phyloP scores from a whole-genome alignment of 164 flowering plant genomes.

The Liriodendron chinense region DNA sequence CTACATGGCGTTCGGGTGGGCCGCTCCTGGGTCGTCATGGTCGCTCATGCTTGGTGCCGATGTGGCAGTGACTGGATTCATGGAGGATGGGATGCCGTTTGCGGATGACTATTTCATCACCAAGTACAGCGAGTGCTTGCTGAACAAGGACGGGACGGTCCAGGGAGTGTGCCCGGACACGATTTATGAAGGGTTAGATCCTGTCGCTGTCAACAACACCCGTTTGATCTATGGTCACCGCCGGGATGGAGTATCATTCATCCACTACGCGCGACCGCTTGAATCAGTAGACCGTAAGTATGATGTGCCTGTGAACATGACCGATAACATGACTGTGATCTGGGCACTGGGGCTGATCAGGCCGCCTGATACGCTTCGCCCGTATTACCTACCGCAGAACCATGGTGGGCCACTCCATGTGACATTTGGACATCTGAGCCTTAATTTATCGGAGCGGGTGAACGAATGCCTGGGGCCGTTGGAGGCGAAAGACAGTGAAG shows the following conservation, averaged over 20 bases:
- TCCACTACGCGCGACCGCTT: conserved; percentile 66
- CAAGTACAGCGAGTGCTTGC: conserved; percentile 67
- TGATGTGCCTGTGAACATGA: conserved; percentile 52
- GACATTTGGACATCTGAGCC: conserved; percentile 55
- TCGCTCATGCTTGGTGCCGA: conserved; percentile 71
- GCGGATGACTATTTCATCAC: conserved; percentile 85
- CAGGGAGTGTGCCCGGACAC: conserved; percentile 92
- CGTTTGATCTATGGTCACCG: conserved; percentile 80
- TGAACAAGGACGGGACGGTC: conserved; percentile 55
- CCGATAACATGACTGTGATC: conserved; percentile 64
- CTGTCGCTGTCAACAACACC: conserved; percentile 62
- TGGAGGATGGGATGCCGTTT: conserved; percentile 76
- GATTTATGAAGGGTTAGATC: conserved; percentile 51
- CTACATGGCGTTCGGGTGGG: conserved; percentile 98
- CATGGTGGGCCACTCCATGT: conserved; percentile 60
- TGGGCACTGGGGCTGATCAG: conserved; percentile 93
- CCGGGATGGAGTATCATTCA: conserved; percentile 84
- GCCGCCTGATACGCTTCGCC: conserved; percentile 78
- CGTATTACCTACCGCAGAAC: conserved; percentile 83
- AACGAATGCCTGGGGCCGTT: conserved; percentile 89
- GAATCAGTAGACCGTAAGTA: conserved; percentile 55
- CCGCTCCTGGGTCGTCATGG: conserved; percentile 40
- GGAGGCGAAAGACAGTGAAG: conserved; percentile 82
- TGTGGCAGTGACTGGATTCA: conserved; percentile 78
- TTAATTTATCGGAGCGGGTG: conserved; percentile 67